Evolutionary conservation across 2,329 filamentous ascomycete genomes (phyloP).

Genomic region (Pseudogymnoascus sp.): DNA sequence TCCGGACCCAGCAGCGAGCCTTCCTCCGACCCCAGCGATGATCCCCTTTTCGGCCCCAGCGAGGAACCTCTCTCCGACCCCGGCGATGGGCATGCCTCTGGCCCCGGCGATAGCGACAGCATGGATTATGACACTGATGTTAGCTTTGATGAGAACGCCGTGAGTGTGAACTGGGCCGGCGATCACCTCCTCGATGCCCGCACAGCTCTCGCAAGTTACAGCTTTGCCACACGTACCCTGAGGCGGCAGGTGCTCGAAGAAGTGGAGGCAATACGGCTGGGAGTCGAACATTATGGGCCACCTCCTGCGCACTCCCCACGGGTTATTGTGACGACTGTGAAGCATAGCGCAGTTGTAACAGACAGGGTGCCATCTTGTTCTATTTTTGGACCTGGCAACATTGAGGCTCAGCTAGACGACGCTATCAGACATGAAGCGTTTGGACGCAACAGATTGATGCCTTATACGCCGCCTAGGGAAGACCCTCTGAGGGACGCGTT

Average conservation of each 20-base stretch:
- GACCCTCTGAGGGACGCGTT: not conserved
- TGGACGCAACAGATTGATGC: not conserved
- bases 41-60: not conserved
- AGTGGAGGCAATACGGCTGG: not conserved
- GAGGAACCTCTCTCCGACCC: not conserved
- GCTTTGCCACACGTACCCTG: not conserved
- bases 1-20: too few relatives aligned
- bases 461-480: not conserved
- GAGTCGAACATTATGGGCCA: not conserved
- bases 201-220: not conserved
- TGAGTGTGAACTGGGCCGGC: not conserved
- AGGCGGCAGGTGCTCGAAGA: conserved; percentile 4
- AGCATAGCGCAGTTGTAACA: not conserved
- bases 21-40: not conserved
- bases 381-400: not conserved
- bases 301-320: not conserved
- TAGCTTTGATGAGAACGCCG: not conserved
- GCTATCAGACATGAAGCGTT: not conserved
- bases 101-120: not conserved
- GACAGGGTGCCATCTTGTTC: not conserved
- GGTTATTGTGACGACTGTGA: not conserved
- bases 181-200: not conserved
- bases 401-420: not conserved
- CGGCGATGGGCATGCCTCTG: not conserved
- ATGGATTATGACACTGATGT: not conserved